Conservation (phyloP, 306 rosid species). For the Quercus parvula region DNA sequence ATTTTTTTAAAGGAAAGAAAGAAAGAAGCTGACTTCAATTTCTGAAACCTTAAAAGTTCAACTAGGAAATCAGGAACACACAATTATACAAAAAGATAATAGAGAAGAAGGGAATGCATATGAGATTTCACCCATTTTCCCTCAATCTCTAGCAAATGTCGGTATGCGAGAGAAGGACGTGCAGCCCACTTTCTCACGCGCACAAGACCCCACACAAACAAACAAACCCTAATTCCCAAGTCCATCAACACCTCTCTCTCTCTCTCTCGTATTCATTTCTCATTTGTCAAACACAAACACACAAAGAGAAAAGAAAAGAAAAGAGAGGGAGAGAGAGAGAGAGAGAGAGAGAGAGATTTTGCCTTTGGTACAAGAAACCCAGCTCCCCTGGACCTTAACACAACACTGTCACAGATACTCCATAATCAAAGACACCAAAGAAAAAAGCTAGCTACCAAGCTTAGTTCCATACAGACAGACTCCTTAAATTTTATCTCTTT, state of each 20-base stretch:
- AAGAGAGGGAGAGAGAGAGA: background rate
- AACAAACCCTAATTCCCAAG: constrained; percentile 41
- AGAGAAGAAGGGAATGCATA: background rate
- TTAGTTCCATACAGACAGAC: background rate
- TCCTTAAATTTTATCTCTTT: background rate
- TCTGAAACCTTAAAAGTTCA: background rate
- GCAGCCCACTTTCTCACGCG: constrained; percentile 40
- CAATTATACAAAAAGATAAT: background rate
- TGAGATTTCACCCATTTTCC: background rate
- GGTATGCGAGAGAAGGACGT: constrained; percentile 23
- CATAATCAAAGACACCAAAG: background rate
- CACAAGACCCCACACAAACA: constrained; percentile 37
- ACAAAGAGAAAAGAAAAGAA: background rate
- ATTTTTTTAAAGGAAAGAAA: background rate
- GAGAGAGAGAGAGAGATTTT: background rate
- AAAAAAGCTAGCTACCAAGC: background rate
- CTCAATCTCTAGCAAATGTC: background rate
- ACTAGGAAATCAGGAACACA: too few species aligned
- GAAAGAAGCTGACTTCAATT: background rate
- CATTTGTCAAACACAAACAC: background rate
- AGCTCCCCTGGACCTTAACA: constrained; percentile 1
- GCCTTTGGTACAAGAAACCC: background rate
- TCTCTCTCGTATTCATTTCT: background rate
- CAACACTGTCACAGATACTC: background rate
- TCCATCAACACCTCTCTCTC: constrained; percentile 4